Evolutionary conservation across 768 basidiomycete genomes (phyloP), one percentile per base, ranked within the genome.

Genomic region (Russula ochroleuca): DNA sequence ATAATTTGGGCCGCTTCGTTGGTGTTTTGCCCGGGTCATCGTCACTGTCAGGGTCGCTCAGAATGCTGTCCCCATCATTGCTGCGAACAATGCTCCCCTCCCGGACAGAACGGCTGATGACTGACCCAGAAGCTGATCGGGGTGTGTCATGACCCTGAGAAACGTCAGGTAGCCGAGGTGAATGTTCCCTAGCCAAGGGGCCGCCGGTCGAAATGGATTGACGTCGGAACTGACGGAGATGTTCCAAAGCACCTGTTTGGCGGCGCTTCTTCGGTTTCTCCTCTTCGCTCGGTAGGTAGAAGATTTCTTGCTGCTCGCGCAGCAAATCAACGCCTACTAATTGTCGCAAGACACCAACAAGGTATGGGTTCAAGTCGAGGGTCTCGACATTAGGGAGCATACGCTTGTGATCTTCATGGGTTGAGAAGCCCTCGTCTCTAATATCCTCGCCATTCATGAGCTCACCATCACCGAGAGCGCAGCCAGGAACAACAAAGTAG

Each of bases 401-500:
- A 21, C 77, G 75, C 15, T 59, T 59, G 54, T 78, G 77, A 53
- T 86, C 85, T 25, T 82, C 80, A 23, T 73, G 67, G 15, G 78
- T 80, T 9, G 84, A 85, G 67, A 79, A 76, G 3, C 86, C 86
- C 61, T 83, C 79, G 67, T 89, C 86, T 62, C 77, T 70, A 49
- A 88, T 87, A 17, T 82, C 77, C 66, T 86, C 80, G n/a, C 73
- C 67, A 35, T 78, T 71, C 75, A 88, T 86, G 54, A 87, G 71
- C 63, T 83, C 79, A 41, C 69, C 68, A 68, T 88, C 79, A 35
- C 78, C 79, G 47, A 89, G 78, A 8, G 86, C 82, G 67, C 87
- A 89, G 1, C 85, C 85, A 0, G 87, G 87, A 6, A 87, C 84
- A 35, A 87, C 78, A 73, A 89, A 89, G 66, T 69, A 79, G n/a